Base-by-base conservation (phyloP, 176 grass and related monocot species). In the Saccharum officinarum region DNA sequence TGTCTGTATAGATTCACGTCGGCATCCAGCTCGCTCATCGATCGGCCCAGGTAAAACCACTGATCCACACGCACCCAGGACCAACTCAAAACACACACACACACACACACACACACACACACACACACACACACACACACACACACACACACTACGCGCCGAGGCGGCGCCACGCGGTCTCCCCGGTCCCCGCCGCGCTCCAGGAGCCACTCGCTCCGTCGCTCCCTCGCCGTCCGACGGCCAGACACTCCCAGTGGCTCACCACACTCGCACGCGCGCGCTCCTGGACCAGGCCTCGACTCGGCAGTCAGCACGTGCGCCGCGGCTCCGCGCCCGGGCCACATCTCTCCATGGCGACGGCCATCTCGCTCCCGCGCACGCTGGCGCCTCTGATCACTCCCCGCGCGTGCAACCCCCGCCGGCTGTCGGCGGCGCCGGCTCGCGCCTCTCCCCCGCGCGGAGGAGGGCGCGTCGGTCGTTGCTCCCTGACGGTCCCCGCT, bases 301-400 rank as follows among this genome's bases (percentile, higher is more conserved):
- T 47, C 16, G 1, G 22, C 47, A 20, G 25, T 47, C 16, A 3
- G 22, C 47, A 57, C 33, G 78, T 52, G 78, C 47, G 13, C 4
- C 63, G 17, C 7, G 5, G 31, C 30, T 10, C 10, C 10, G 14
- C 40, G 42, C 39, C 2, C 14, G 5, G 4, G 7, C 70, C 23
- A 44, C 42, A 13, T 26, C 23, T 49, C 71, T 49, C 45, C 52
- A 92, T 90, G 92, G 87, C 85, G 76, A 76, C 62, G 44, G 72
- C 85, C 12, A 20, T 76, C 36, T 84, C 45, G 30, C 59, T 84
- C 66, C 47, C 57, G 0, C n/a, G 55, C 37, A 82, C 71, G 49
- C 64, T 42, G 26, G 87, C 71, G 41, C 74, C 50, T 22, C 54
- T 45, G n/a, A 36, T 10, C 22, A 36, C 22, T 0, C 64, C 59